Base-by-base conservation (phyloP, 805 yeast genomes). In the Helenozyma rhizophorensis region DNA sequence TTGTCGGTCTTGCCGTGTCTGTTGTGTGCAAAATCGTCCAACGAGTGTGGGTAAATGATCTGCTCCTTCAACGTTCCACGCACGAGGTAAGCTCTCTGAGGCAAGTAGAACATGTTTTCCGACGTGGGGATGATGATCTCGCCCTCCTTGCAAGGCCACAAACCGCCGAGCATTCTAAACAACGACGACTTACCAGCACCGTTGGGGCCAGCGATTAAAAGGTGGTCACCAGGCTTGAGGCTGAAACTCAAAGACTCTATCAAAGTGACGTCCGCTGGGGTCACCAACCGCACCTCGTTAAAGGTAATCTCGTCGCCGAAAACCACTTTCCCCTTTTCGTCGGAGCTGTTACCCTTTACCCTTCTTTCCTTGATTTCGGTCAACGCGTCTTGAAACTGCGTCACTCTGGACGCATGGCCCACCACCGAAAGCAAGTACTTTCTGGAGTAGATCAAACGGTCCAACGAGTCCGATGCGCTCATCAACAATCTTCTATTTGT, bases 181-280 rank as follows among this genome's bases (percentile, higher is more conserved):
- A 89, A 64, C 0, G 97, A 89, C 0, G 96, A 88, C 60, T 89
- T 89, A 17, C 97, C 97, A 42, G 95, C 84, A 1, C 97, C 97
- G 53, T 89, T 89, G 10, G 97, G 97, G 0, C 97, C 97, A 8
- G 90, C 88, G 53, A 89, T 88, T 33, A 89, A 68, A 31, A 89
- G 65, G 58, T 89, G 93, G 32, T 88, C 80, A 22, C 96, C 96
- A 21, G 76, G 82, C 41, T 80, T 74, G 33, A 89, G 74, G 31
- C 80, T 72, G 56, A 89, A 88, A 17, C 76, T 68, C 47, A 89
- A 68, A 23, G 76, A 72, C 27, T 74, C 67, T 14, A 84, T 80
- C 28, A 89, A 66, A 0, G 80, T 70, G 27, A 84, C 89, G 34
- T 86, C 82, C 4, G 82, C 80, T 0, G 97, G 97, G 1, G 96